Percentiles rank a stretch among this genome's conserved stretches.
Conservation (phyloP, 2,329 filamentous ascomycete genomes). For the Stromatinia cepivora region DNA sequence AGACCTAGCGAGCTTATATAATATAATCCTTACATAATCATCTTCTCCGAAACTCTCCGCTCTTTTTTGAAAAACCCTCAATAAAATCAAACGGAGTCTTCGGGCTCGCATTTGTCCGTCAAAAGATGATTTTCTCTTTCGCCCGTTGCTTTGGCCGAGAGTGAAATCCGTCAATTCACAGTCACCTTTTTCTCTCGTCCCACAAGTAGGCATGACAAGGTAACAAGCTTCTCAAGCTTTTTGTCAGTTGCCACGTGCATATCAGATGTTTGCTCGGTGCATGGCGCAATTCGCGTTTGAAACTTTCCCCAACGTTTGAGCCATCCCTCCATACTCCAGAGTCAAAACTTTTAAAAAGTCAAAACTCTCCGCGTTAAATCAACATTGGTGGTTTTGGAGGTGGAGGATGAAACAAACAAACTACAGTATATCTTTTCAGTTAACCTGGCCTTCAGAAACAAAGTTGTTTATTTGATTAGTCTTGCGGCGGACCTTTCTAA, state of each 20-base stretch:
- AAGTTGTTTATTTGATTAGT: neutral
- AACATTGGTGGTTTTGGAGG: neutral
- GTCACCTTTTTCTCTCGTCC: neutral
- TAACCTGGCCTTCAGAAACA: neutral
- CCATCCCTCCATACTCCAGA: neutral
- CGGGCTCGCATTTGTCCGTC: neutral
- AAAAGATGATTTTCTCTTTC: neutral
- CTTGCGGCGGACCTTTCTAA: neutral
- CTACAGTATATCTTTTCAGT: neutral
- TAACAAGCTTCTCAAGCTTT: neutral
- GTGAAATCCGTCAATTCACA: neutral
- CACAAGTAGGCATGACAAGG: neutral
- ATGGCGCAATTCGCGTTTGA: neutral
- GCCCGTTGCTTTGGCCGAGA: neutral
- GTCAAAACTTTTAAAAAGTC: neutral
- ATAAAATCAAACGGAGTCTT: neutral
- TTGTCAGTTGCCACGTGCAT: neutral
- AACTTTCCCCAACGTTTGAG: neutral
- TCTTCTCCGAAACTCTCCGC: neutral
- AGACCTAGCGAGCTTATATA: neutral
- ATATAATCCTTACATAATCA: neutral
- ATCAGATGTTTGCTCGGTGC: conserved; percentile 1
- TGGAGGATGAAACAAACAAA: neutral
- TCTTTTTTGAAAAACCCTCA: neutral
- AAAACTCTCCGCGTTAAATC: neutral